These are phyloP conservation scores for Penicillium decumbens DNA, from an alignment of 2,329 filamentous ascomycete genomes.

Conservation along the genomic window DNA sequence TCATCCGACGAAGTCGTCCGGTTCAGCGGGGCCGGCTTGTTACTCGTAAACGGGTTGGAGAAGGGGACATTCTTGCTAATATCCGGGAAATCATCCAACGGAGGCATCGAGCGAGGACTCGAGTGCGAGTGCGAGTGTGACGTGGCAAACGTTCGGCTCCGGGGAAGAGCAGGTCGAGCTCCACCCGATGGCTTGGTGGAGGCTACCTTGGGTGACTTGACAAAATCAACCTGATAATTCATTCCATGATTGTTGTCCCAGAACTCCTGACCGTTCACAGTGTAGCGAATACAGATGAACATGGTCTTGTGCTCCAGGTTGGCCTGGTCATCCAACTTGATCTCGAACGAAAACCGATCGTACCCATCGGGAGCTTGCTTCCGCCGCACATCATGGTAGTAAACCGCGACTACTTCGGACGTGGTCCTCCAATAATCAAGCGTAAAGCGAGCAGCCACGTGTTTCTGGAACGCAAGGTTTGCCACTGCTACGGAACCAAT, in stretches of 20 bases:
- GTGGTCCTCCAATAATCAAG: slow-evolving; percentile 98
- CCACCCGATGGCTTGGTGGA: slow-evolving; percentile 50
- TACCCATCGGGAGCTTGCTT: slow-evolving; percentile 61
- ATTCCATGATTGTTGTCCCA: slow-evolving; percentile 89
- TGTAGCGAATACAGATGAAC: slow-evolving; percentile 86
- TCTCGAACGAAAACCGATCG: slow-evolving; percentile 90
- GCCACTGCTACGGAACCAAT: slow-evolving; percentile 78
- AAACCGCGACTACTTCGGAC: slow-evolving; percentile 89
- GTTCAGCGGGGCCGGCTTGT: slow-evolving; percentile 65
- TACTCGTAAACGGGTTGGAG: slow-evolving; percentile 57
- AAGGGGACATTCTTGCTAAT: slow-evolving; percentile 53
- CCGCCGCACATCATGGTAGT: slow-evolving; percentile 68
- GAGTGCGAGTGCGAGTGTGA: slow-evolving; percentile 41
- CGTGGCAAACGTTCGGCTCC: slow-evolving; percentile 59
- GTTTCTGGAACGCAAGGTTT: slow-evolving; percentile 86
- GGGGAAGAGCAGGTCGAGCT: slow-evolving; percentile 56
- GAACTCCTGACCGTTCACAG: slow-evolving; percentile 74
- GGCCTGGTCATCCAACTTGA: slow-evolving; percentile 84
- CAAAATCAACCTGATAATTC: slow-evolving; percentile 95
- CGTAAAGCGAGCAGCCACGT: slow-evolving; percentile 87
- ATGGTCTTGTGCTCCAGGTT: slow-evolving; percentile 91
- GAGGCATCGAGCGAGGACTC: slow-evolving; percentile 48
- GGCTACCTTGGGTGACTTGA: slow-evolving; percentile 65
- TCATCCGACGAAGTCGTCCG: slow-evolving; percentile 70
- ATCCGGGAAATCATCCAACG: slow-evolving; percentile 65